Base-by-base conservation (phyloP, 2,329 filamentous ascomycete species). In the Trichoderma sp. region DNA sequence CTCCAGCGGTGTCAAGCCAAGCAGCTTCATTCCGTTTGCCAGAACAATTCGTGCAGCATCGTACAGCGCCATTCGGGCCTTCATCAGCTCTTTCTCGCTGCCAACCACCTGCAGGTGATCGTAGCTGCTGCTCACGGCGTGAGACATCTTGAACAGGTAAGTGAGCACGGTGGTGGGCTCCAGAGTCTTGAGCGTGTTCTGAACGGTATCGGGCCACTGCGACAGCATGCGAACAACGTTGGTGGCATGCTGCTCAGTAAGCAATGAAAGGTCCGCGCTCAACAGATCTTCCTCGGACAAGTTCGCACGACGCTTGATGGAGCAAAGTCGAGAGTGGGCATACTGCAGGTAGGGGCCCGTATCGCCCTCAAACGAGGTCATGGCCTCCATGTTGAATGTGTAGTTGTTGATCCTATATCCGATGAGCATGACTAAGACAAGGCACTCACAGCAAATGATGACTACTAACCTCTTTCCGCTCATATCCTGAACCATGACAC, bases 401-500 rank as follows among this genome's bases (percentile, higher is more conserved):
- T 91, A 92, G 84, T 91, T 91, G 84, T 91, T 91, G 83, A 91
- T 89, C 80, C 91, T 84, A 41, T n/a, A 59, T 45, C 4, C 21
- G 3, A 65, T 65, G 38, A 71, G 67, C 27, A 21, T 12, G 38
- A 3, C n/a, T 14, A 24, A 74, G 12, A 14, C 24, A 31, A 24
- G 24, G 38, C 16, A 31, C 18, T 6, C 67, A 33, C 21, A 16
- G 31, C 62, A 73, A 59, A 60, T 65, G 2, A 66, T 16, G 16
- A 24, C 64, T 56, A 79, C 89, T 78, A 85, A 93, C 92, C 94
- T 91, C 91, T 98, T 98, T 83, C 96, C 97, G 78, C 91, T 93
- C 95, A 98, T 98, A 82, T 98, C 97, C 85, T 98, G 96, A 24
- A 98, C 95, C 95, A 98, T 98, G 82, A 98, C 96, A 82, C 94